phyloP scores from a whole-genome alignment of 148 eudicot genomes.

The Selenicereus undatus region DNA sequence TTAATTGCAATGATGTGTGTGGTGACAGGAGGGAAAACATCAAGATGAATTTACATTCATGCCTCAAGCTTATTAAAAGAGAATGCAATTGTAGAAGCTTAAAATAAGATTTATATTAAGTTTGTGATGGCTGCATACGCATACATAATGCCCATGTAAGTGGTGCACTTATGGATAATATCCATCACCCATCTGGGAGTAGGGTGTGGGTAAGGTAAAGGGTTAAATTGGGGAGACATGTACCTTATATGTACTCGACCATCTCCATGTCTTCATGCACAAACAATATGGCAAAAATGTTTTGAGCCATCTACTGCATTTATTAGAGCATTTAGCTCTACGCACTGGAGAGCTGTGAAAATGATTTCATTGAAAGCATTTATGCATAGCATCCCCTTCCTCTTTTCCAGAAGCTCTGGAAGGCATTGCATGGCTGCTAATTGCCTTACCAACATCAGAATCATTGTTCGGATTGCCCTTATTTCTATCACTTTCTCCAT shows the following conservation, averaged over 20 bases:
- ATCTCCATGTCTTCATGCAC: neutral
- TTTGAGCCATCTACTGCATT: neutral
- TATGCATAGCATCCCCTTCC: neutral
- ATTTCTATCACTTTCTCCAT: neutral
- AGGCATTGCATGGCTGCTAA: neutral
- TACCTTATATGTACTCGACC: neutral
- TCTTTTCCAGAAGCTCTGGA: neutral
- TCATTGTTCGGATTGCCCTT: neutral
- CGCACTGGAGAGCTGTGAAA: neutral
- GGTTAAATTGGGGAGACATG: neutral
- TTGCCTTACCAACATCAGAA: neutral
- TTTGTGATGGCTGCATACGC: no score
- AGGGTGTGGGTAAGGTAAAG: neutral
- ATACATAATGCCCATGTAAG: neutral
- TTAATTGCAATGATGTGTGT: neutral
- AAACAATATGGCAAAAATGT: neutral
- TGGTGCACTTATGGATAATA: neutral
- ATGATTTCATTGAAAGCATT: neutral
- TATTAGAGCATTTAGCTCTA: neutral
- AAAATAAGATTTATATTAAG: neutral
- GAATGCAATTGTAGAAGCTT: neutral
- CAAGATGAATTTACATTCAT: neutral
- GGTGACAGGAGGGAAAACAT: neutral
- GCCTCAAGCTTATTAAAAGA: neutral
- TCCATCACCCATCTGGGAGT: neutral